Base-by-base conservation (phyloP, 345 rosid genomes). In the Limnanthes douglasii region DNA sequence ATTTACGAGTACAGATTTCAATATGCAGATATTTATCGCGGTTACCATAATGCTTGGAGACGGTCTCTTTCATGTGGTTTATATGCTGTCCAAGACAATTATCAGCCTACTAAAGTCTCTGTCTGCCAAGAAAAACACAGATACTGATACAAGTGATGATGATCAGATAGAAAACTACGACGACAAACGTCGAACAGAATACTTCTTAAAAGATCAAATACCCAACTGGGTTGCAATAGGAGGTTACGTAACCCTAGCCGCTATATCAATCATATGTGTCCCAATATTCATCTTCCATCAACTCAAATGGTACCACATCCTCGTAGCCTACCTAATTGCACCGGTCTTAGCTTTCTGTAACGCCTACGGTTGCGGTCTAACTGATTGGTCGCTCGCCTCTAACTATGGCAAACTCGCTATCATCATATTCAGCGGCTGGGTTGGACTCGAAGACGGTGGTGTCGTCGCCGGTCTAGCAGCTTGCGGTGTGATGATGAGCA, bases 331-430 rank as follows among this genome's bases (percentile, higher is more conserved):
- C 56, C 24, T 78, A 39, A 50, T 84, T 7, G 92, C 95, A 11
- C 92, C 95, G 1, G 92, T 66, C 29, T 70, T 84, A 8, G 86
- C 92, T 19, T 84, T 78, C 51, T 78, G 92, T 74, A 75, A 70
- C 51, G 75, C 95, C 15, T 78, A 84, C 20, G 92, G 76, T 29
- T 53, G 73, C 1, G 84, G 95, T 9, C 80, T 84, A 25, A 78
- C 95, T 1, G 92, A 78, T 57, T 78, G 82, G 78, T 70, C 26
- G 52, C 29, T 84, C 60, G 43, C 86, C 27, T 56, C 92, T 26
- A 84, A 80, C 19, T 84, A 84, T 36, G 95, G 95, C 24, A 84
- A 78, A 66, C 75, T 75, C 18, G 78, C 78, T 6, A 83, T 83
- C 25, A 78, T 84, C 59, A 68, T 71, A 15, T 48, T 84, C 7